Conservation (phyloP, 2,329 filamentous ascomycete genomes). For the Rutstroemia sp. region DNA sequence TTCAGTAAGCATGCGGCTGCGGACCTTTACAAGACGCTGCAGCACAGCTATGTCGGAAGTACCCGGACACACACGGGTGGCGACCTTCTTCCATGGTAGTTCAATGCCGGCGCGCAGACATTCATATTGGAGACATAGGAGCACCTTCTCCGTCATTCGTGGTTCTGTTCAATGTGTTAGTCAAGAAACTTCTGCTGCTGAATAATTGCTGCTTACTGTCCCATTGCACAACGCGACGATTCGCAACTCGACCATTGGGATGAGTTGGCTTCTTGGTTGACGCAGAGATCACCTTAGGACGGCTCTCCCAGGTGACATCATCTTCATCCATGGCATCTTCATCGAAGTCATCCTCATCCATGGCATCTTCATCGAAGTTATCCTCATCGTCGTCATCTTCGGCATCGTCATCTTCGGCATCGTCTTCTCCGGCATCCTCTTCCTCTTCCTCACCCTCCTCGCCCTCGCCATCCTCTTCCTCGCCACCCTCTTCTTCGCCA, state of each 20-base stretch:
- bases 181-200: too few species aligned
- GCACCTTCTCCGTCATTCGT: conserved; percentile 39
- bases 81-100: conserved; percentile 24
- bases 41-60: conserved; percentile 17
- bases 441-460: too few species aligned
- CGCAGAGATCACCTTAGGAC: background rate
- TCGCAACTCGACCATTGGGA: conserved; percentile 29
- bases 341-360: background rate
- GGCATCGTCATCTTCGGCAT: too few species aligned
- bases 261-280: conserved; percentile 3
- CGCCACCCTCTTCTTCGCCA: too few species aligned
- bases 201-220: conserved; percentile 31
- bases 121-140: conserved; percentile 37
- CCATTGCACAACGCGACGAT: conserved; percentile 37
- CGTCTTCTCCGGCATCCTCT: too few species aligned
- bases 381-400: background rate
- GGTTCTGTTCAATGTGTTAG: too few species aligned
- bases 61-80: conserved; percentile 23
- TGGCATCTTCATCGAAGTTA: background rate
- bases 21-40: conserved; percentile 22
- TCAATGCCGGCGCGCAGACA: conserved; percentile 14
- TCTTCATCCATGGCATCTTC: background rate
- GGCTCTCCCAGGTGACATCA: background rate
- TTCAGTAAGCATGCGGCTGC: conserved; percentile 20
- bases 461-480: too few species aligned